Conservation (phyloP, 129 eudicot species). For the Glebionis coronaria region DNA sequence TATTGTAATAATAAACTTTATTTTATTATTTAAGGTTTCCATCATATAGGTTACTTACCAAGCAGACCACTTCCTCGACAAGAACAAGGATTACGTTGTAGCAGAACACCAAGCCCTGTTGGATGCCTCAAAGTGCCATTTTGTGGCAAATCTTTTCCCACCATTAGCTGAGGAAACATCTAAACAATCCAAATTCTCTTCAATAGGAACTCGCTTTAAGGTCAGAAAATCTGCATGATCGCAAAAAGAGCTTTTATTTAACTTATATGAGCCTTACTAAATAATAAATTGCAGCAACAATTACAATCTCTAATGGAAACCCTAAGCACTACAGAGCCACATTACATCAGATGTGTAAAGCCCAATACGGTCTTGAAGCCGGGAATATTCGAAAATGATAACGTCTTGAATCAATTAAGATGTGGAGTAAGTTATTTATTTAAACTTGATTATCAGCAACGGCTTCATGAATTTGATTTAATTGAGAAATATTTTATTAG, state of each 20-base stretch:
- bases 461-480: slow-evolving; percentile 12
- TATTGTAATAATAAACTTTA: not conserved
- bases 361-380: slow-evolving; percentile 93
- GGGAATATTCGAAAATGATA: slow-evolving; percentile 92
- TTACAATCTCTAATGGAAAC: slow-evolving; percentile 97
- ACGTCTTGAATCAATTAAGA: slow-evolving; percentile 87
- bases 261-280: not conserved
- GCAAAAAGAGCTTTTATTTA: not conserved
- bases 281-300: slow-evolving; percentile 73
- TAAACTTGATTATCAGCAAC: slow-evolving; percentile 7
- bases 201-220: slow-evolving; percentile 96
- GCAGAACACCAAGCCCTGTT: slow-evolving; percentile 95
- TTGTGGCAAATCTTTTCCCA: slow-evolving; percentile 85
- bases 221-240: slow-evolving; percentile 29
- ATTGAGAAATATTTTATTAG: slow-evolving; percentile 39
- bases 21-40: slow-evolving; percentile 21
- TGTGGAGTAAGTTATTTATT: slow-evolving; percentile 79
- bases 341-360: slow-evolving; percentile 97
- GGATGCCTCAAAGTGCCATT: slow-evolving; percentile 70
- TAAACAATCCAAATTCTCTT: slow-evolving; percentile 93
- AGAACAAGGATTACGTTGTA: slow-evolving; percentile 92
- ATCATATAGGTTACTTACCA: slow-evolving; percentile 81
- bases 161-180: slow-evolving; percentile 70
- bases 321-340: slow-evolving; percentile 98
- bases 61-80: slow-evolving; percentile 98